These are phyloP conservation scores for Akanthomyces muscarius DNA, from an alignment of 2,329 filamentous ascomycete genomes.

Conservation along the genomic window DNA sequence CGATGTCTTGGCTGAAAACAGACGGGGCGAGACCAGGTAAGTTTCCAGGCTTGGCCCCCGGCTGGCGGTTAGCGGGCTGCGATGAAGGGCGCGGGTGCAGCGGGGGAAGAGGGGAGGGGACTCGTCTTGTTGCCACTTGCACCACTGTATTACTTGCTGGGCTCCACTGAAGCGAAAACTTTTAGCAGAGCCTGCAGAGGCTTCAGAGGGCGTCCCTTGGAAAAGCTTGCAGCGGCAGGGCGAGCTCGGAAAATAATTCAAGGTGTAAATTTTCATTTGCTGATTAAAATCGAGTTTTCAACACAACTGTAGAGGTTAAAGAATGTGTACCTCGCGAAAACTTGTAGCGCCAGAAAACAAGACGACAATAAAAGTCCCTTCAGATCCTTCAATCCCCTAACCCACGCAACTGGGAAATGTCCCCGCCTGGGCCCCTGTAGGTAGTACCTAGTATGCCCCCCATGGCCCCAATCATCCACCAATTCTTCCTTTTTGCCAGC, in stretches of 20 bases:
- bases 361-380: too few relatives aligned
- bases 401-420: conserved; percentile 1
- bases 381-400: conserved; percentile 3
- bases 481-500: background rate
- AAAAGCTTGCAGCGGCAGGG: too few relatives aligned
- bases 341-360: too few relatives aligned
- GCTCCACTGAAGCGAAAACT: conserved; percentile 1
- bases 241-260: too few relatives aligned
- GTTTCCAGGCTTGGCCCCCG: too few relatives aligned
- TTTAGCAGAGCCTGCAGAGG: background rate
- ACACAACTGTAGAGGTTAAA: too few relatives aligned
- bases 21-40: background rate
- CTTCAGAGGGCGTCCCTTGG: too few relatives aligned
- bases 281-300: too few relatives aligned
- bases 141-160: background rate
- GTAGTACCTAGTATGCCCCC: background rate
- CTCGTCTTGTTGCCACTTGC: background rate
- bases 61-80: too few relatives aligned
- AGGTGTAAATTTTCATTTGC: too few relatives aligned
- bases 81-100: background rate
- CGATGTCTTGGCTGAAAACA: background rate
- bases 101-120: background rate
- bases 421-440: background rate
- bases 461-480: background rate
- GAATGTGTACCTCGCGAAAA: too few relatives aligned